Evolutionary conservation across 2,329 filamentous ascomycete genomes (phyloP).

Genomic region (Colletotrichum kahawae): DNA sequence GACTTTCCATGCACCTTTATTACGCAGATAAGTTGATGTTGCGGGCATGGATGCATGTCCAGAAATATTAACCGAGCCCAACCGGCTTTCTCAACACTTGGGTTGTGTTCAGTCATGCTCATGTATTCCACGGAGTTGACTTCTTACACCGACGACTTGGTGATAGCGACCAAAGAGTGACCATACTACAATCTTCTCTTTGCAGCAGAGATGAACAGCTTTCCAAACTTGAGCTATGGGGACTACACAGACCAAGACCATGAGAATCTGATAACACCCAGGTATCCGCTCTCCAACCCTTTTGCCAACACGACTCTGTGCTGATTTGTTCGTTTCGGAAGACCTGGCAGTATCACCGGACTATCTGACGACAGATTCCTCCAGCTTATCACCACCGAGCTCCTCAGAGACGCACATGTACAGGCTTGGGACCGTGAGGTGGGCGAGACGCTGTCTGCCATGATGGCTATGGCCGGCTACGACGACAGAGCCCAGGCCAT

Average conservation of each 20-base stretch:
- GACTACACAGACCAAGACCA: background rate
- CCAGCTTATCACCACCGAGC: background rate
- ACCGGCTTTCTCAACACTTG: background rate
- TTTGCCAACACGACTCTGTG: background rate
- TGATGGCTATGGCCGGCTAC: background rate
- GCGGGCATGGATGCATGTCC: background rate
- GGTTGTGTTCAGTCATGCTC: background rate
- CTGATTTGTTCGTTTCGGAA: background rate
- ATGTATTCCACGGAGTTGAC: background rate
- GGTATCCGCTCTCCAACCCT: background rate
- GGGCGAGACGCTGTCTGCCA: background rate
- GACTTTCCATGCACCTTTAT: background rate
- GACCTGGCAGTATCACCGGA: background rate
- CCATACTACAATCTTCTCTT: background rate
- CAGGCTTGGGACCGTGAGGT: background rate
- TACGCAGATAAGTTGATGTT: background rate
- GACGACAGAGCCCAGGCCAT: background rate
- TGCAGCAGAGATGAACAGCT: background rate
- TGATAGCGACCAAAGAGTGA: background rate
- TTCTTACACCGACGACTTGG: background rate
- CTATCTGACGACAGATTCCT: background rate
- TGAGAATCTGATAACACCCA: background rate
- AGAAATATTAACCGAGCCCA: background rate
- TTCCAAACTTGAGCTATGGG: background rate
- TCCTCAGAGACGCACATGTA: background rate